A percentile compares a stretch with the other conserved stretches of the same genome.
Conservation (phyloP, 257 asterid species). For the Solanum clarkiae region DNA sequence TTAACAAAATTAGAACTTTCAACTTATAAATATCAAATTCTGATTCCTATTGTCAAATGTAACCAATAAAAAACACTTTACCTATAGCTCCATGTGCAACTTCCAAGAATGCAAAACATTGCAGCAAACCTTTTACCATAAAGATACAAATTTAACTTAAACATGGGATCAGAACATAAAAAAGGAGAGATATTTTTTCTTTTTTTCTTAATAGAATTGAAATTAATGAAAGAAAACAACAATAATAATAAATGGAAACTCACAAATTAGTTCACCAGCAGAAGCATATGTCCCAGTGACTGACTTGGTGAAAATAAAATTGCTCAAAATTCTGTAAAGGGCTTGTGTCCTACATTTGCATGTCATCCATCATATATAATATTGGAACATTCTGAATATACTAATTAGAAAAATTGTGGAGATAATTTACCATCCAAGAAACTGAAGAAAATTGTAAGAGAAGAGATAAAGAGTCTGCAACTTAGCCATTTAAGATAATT, state of each 20-base stretch:
- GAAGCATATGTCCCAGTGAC: slow-evolving; percentile 47
- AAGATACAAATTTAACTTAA: slow-evolving; percentile 1
- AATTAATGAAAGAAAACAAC: neutral
- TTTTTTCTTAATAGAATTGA: neutral
- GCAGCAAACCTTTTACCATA: slow-evolving; percentile 52
- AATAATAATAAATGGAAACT: slow-evolving; percentile 1
- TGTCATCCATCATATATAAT: neutral
- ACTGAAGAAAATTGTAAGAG: slow-evolving; percentile 53
- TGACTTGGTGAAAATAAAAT: slow-evolving; percentile 32
- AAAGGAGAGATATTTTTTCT: neutral
- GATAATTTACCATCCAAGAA: slow-evolving; percentile 56
- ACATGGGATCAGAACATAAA: neutral
- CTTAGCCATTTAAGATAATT: slow-evolving; percentile 19
- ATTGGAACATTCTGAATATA: neutral
- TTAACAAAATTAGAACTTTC: neutral
- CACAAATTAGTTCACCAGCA: slow-evolving; percentile 70
- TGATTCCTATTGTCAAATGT: neutral
- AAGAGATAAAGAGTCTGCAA: slow-evolving; percentile 42
- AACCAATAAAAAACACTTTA: slow-evolving; percentile 9
- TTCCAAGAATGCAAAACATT: slow-evolving; percentile 77
- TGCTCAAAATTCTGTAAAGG: slow-evolving; percentile 44
- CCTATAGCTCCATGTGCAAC: slow-evolving; percentile 90
- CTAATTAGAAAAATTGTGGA: neutral
- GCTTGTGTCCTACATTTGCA: slow-evolving; percentile 43
- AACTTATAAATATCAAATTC: neutral